phyloP scores from a whole-genome alignment of 768 basidiomycete species.

The Fomitopsis serialis region DNA sequence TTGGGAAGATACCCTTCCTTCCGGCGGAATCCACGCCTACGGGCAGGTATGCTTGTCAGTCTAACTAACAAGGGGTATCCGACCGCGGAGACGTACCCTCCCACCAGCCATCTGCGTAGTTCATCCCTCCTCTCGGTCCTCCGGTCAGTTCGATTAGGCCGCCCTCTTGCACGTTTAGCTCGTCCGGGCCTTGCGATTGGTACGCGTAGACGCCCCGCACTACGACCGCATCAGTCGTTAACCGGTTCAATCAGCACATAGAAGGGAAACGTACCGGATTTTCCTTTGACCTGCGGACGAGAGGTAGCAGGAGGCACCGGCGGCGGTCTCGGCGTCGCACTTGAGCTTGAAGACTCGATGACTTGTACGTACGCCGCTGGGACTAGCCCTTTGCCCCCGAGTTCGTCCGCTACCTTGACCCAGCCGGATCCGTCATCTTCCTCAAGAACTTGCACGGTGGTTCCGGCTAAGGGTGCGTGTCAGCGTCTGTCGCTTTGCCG shows the following conservation, averaged over 20 bases:
- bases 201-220: slow-evolving; percentile 85
- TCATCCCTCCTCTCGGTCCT: slow-evolving; percentile 53
- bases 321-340: slow-evolving; percentile 12
- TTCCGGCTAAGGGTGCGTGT: slow-evolving; percentile 44
- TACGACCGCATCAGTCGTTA: slow-evolving; percentile 22
- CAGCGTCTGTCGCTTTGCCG: background rate
- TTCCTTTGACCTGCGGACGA: slow-evolving; percentile 30
- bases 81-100: slow-evolving; percentile 49
- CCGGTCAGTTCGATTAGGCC: slow-evolving; percentile 59
- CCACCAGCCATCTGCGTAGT: slow-evolving; percentile 81
- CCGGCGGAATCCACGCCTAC: slow-evolving; percentile 57
- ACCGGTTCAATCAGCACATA: background rate
- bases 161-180: slow-evolving; percentile 57
- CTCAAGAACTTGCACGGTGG: slow-evolving; percentile 60
- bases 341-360: slow-evolving; percentile 19
- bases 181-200: slow-evolving; percentile 64
- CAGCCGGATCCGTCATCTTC: slow-evolving; percentile 84
- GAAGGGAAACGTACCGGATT: slow-evolving; percentile 42
- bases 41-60: slow-evolving; percentile 16
- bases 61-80: background rate
- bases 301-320: slow-evolving; percentile 3
- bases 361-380: slow-evolving; percentile 76
- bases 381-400: slow-evolving; percentile 65
- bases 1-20: slow-evolving; percentile 78
- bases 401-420: slow-evolving; percentile 64